Conservation (phyloP, 805 yeast species). For the Maudiozyma serrabonitensis region DNA sequence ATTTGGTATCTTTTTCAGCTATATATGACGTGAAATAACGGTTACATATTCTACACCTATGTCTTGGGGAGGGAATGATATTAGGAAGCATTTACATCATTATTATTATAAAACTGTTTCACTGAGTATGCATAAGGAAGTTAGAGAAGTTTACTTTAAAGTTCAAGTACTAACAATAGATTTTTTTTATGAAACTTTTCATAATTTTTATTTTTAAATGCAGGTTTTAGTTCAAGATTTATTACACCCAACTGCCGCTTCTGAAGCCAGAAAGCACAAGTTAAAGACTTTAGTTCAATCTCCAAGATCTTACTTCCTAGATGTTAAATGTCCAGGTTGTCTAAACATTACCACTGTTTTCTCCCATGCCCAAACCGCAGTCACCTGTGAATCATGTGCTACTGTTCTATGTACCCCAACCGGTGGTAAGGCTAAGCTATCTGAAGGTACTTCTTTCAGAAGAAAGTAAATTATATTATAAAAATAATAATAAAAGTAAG, state of each 20-base stretch:
- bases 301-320: constrained; percentile 99
- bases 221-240: constrained; percentile 98
- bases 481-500: not conserved
- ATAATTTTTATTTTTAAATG: not conserved
- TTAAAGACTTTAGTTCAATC: constrained; percentile 93
- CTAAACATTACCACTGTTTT: constrained; percentile 97
- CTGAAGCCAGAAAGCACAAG: constrained; percentile 96
- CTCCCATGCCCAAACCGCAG: constrained; percentile 99
- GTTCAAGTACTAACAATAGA: not conserved
- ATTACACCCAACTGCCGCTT: constrained; percentile 93
- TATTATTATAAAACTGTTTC: too few relatives aligned
- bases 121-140: too few relatives aligned
- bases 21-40: too few relatives aligned
- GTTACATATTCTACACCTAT: too few relatives aligned
- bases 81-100: too few relatives aligned
- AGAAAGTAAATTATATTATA: constrained; percentile 58
- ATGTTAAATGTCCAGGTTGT: constrained; percentile 99
- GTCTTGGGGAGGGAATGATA: too few relatives aligned
- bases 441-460: constrained; percentile 99
- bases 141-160: not conserved
- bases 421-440: constrained; percentile 99
- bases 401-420: constrained; percentile 98
- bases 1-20: too few relatives aligned
- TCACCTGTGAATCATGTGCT: constrained; percentile 97
- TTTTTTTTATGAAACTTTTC: not conserved